Percentiles rank a stretch among this genome's conserved stretches.
phyloP scores from a whole-genome alignment of 106 monocot species.

The Apostasia ramifera region DNA sequence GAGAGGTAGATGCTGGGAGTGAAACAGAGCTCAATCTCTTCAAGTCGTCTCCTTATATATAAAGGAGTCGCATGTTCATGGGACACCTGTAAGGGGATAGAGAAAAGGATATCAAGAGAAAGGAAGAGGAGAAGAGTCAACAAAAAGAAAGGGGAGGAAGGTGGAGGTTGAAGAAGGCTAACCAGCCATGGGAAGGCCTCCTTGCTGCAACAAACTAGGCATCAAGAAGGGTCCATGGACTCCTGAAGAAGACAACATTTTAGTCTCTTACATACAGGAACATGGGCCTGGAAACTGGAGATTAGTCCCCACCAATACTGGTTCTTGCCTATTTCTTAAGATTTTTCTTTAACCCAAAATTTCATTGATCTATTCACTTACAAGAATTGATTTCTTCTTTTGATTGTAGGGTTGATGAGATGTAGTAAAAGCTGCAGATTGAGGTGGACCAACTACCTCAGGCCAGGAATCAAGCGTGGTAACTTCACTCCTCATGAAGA shows the following conservation, averaged over 20 bases:
- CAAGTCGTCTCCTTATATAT: conserved; percentile 32
- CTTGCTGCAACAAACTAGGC: conserved; percentile 31
- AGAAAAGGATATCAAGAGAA: conserved; percentile 4
- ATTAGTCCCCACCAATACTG: conserved; percentile 41
- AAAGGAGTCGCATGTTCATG: conserved; percentile 26
- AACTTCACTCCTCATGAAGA: conserved; percentile 67
- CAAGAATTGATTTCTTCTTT: neutral
- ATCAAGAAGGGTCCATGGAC: conserved; percentile 62
- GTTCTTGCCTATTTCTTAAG: conserved; percentile 2
- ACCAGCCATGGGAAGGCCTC: conserved; percentile 30
- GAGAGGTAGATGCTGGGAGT: conserved; percentile 14
- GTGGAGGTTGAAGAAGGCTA: too few relatives aligned
- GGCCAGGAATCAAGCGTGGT: conserved; percentile 66
- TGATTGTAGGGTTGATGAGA: conserved; percentile 49
- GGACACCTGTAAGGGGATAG: conserved; percentile 18
- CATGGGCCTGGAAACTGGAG: conserved; percentile 58
- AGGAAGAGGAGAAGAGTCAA: neutral
- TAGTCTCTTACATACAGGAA: conserved; percentile 48
- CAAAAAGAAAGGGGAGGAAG: conserved; percentile 3
- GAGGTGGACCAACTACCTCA: conserved; percentile 74
- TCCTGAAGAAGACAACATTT: conserved; percentile 48
- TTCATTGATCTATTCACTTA: neutral
- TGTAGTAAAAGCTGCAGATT: conserved; percentile 73
- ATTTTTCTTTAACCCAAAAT: neutral
- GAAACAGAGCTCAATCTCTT: conserved; percentile 10